These are phyloP conservation scores for Leccinum uliginosum DNA, from an alignment of 768 basidiomycete genomes.

Conservation along the genomic window DNA sequence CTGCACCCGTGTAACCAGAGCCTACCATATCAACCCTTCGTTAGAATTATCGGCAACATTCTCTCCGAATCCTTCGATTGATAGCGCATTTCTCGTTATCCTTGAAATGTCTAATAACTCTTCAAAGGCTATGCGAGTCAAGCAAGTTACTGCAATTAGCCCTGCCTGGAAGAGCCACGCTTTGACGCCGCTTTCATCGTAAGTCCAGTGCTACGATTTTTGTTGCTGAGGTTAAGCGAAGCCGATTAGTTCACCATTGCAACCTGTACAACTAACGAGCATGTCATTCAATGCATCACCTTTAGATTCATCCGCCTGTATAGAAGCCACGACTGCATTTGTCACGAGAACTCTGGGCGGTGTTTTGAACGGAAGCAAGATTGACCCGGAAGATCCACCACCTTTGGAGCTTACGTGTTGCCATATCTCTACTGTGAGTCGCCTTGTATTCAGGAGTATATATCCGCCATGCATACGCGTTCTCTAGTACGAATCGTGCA, in stretches of 20 bases:
- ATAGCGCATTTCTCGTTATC: constrained; percentile 48
- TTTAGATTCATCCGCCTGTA: constrained; percentile 35
- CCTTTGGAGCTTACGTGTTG: constrained; percentile 48
- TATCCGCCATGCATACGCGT: neutral
- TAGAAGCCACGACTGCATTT: constrained; percentile 45
- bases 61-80: constrained; percentile 46
- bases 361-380: constrained; percentile 46
- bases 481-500: constrained; percentile 10
- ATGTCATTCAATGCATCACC: constrained; percentile 40
- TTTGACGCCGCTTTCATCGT: constrained; percentile 39
- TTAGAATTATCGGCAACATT: constrained; percentile 50
- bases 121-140: constrained; percentile 41
- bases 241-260: constrained; percentile 38
- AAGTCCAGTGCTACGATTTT: constrained; percentile 24
- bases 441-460: neutral
- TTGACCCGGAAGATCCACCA: constrained; percentile 44
- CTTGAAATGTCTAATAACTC: constrained; percentile 54
- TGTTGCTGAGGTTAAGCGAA: constrained; percentile 3
- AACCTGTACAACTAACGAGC: constrained; percentile 45
- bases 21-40: constrained; percentile 57
- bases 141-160: constrained; percentile 62
- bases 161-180: constrained; percentile 59
- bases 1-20: constrained; percentile 48
- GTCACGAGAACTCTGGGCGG: constrained; percentile 46
- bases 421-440: constrained; percentile 43